These are phyloP conservation scores for Cutaneotrichosporon daszewskae DNA, from an alignment of 1,284 basidiomycete species.

Conservation along the genomic window DNA sequence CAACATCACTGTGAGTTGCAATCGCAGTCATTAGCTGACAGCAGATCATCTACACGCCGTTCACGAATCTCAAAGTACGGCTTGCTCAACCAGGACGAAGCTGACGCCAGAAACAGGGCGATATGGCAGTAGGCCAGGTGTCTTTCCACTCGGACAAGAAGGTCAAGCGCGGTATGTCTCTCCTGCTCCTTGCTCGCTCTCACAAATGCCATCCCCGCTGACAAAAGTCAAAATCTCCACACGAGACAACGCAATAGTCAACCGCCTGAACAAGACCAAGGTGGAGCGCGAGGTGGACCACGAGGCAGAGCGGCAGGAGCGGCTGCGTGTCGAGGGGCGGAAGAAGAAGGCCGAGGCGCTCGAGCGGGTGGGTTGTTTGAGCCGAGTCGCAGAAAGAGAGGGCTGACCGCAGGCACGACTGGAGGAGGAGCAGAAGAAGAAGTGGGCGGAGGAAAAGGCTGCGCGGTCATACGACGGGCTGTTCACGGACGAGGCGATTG, in stretches of 20 bases:
- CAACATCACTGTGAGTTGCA: slow-evolving; percentile 58
- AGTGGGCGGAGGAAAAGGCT: slow-evolving; percentile 46
- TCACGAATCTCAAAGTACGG: slow-evolving; percentile 74
- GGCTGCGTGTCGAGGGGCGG: slow-evolving; percentile 69
- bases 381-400: slow-evolving; percentile 17
- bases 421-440: slow-evolving; percentile 40
- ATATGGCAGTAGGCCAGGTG: slow-evolving; percentile 93
- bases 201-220: not conserved
- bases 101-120: slow-evolving; percentile 75
- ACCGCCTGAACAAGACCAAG: slow-evolving; percentile 93
- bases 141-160: slow-evolving; percentile 86
- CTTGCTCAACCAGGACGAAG: not conserved
- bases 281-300: slow-evolving; percentile 78
- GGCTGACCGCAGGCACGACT: slow-evolving; percentile 19
- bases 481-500: slow-evolving; percentile 43
- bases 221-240: slow-evolving; percentile 64
- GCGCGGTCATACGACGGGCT: slow-evolving; percentile 42
- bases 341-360: slow-evolving; percentile 60
- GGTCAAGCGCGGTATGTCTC: slow-evolving; percentile 68
- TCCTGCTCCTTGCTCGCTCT: not conserved
- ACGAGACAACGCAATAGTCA: slow-evolving; percentile 84
- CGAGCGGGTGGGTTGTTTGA: slow-evolving; percentile 48
- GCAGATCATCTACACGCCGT: slow-evolving; percentile 84
- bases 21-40: not conserved
- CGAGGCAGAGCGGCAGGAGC: slow-evolving; percentile 76